These are phyloP conservation scores for Aureobasidium namibiae DNA, from an alignment of 2,329 filamentous ascomycete genomes.

Conservation along the genomic window DNA sequence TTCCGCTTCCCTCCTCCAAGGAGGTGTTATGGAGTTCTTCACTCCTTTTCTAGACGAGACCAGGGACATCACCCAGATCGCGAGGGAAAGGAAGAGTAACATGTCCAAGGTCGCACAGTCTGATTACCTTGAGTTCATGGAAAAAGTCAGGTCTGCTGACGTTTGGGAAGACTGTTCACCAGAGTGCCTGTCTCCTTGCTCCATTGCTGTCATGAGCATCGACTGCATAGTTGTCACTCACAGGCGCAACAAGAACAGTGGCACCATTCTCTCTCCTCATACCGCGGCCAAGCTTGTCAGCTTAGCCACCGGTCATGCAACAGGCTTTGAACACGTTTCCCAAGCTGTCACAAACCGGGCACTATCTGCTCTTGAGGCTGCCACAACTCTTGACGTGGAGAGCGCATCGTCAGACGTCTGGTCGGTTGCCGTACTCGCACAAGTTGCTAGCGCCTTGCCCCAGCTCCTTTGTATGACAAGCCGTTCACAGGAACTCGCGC, in stretches of 20 bases:
- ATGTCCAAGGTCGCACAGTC: conserved; percentile 58
- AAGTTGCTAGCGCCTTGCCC: not conserved
- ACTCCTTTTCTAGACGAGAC: conserved; percentile 45
- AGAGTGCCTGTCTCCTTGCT: conserved; percentile 50
- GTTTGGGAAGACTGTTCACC: conserved; percentile 53
- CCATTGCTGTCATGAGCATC: conserved; percentile 50
- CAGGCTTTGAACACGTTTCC: not conserved
- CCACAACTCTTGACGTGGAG: conserved; percentile 17
- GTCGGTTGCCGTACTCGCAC: not conserved
- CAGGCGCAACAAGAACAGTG: conserved; percentile 31
- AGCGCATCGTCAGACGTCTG: not conserved
- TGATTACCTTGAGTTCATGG: conserved; percentile 48
- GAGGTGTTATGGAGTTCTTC: conserved; percentile 35
- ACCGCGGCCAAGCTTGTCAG: conserved; percentile 33
- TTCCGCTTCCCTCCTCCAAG: conserved; percentile 43
- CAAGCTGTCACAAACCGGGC: not conserved
- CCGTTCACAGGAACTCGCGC: conserved; percentile 31
- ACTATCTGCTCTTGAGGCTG: conserved; percentile 21
- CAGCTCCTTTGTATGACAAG: not conserved
- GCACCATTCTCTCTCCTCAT: not conserved
- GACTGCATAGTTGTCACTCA: conserved; percentile 21
- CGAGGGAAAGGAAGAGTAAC: conserved; percentile 58
- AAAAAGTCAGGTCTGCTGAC: conserved; percentile 34
- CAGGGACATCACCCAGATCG: conserved; percentile 52
- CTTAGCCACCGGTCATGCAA: conserved; percentile 22